Evolutionary conservation across 352 stramenopile genomes (phyloP).

Genomic region (Pythium dissimile): DNA sequence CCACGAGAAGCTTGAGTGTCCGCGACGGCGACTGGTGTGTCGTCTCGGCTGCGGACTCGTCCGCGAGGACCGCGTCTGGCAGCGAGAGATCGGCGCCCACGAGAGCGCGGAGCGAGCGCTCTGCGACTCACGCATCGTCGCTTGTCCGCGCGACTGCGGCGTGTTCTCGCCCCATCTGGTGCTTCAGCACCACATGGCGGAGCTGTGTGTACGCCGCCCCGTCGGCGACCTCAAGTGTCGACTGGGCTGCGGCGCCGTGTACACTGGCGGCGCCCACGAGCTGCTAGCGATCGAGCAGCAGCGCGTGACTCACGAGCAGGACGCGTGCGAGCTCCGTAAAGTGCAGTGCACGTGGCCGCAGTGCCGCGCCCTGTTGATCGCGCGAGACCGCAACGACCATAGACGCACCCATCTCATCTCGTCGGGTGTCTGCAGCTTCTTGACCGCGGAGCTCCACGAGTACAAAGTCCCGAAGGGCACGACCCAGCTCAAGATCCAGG

Average conservation of each 20-base stretch:
- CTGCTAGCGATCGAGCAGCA: slow-evolving; percentile 63
- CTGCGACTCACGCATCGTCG: slow-evolving; percentile 49
- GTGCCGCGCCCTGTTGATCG: slow-evolving; percentile 44
- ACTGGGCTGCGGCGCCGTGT: slow-evolving; percentile 53
- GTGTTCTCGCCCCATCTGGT: slow-evolving; percentile 53
- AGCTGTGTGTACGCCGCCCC: slow-evolving; percentile 55
- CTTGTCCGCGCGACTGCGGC: slow-evolving; percentile 62
- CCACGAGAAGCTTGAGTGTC: slow-evolving; percentile 59
- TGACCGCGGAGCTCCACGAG: slow-evolving; percentile 56
- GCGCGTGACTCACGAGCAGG: slow-evolving; percentile 64
- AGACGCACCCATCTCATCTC: slow-evolving; percentile 52
- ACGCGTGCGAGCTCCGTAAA: slow-evolving; percentile 59
- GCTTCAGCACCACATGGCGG: slow-evolving; percentile 48
- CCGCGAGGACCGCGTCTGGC: slow-evolving; percentile 46
- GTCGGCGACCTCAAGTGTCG: slow-evolving; percentile 57
- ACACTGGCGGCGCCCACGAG: slow-evolving; percentile 50
- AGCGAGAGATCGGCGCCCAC: slow-evolving; percentile 46
- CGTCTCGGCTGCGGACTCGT: slow-evolving; percentile 57
- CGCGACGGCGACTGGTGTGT: slow-evolving; percentile 57
- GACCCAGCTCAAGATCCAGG: slow-evolving; percentile 65
- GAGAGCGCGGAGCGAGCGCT: slow-evolving; percentile 38
- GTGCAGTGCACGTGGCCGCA: slow-evolving; percentile 73
- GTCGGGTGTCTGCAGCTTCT: slow-evolving; percentile 56
- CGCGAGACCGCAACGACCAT: slow-evolving; percentile 62
- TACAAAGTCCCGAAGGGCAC: slow-evolving; percentile 65